phyloP scores from a whole-genome alignment of 2,329 filamentous ascomycete species.

The Passalora sequoiae region DNA sequence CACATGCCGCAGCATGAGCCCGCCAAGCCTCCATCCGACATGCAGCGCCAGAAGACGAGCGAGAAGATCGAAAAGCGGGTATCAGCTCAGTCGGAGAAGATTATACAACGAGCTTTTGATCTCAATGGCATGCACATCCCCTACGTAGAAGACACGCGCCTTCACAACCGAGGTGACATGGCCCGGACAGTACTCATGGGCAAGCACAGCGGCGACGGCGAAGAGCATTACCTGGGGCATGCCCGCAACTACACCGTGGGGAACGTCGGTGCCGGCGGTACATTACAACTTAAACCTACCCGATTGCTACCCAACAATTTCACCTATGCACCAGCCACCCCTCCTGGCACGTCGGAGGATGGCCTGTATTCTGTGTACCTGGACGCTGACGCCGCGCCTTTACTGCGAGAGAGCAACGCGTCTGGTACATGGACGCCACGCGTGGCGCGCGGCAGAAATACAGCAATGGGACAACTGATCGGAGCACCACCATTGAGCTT shows the following conservation, averaged over 20 bases:
- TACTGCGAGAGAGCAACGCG: slow-evolving; percentile 16
- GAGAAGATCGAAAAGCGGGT: neutral
- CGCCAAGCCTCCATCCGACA: no score
- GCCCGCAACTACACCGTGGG: slow-evolving; percentile 43
- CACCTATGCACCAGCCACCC: slow-evolving; percentile 26
- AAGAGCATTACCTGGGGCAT: slow-evolving; percentile 20
- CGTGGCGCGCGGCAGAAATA: slow-evolving; percentile 8
- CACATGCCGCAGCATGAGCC: neutral
- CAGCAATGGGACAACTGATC: slow-evolving; percentile 12
- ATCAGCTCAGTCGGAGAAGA: neutral
- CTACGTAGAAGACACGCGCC: slow-evolving; percentile 8
- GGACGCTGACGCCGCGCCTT: slow-evolving; percentile 15
- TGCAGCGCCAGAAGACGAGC: slow-evolving; percentile 2
- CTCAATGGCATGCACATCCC: neutral
- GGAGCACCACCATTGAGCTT: slow-evolving; percentile 23
- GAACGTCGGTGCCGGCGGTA: slow-evolving; percentile 44
- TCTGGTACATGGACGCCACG: slow-evolving; percentile 28
- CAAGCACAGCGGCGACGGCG: slow-evolving; percentile 22
- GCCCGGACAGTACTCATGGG: slow-evolving; percentile 13
- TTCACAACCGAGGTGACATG: slow-evolving; percentile 17
- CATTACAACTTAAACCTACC: slow-evolving; percentile 44
- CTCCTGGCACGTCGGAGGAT: slow-evolving; percentile 26
- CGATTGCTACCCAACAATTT: slow-evolving; percentile 21
- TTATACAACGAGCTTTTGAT: slow-evolving; percentile 2
- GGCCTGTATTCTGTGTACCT: slow-evolving; percentile 14